These are phyloP conservation scores for Linnemannia elongata DNA, from an alignment of 192 early-diverging fungal species.

Conservation along the genomic window DNA sequence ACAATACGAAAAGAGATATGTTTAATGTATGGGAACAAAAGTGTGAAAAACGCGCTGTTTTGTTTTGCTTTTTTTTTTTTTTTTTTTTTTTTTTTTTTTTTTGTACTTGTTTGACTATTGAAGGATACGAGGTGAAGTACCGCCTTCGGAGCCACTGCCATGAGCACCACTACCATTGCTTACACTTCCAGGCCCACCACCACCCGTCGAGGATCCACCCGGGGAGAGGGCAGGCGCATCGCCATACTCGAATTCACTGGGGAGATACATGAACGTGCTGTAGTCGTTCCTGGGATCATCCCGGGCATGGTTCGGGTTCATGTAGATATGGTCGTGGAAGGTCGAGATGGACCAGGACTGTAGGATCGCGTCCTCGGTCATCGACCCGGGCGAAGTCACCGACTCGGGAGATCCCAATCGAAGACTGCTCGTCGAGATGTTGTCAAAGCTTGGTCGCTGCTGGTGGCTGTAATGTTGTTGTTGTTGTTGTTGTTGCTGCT, in stretches of 20 bases:
- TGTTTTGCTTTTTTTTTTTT: neutral
- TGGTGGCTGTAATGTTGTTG: neutral
- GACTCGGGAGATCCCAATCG: slow-evolving; percentile 32
- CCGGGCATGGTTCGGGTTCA: slow-evolving; percentile 28
- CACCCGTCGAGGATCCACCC: slow-evolving; percentile 15
- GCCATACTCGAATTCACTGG: slow-evolving; percentile 42
- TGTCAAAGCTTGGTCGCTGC: neutral
- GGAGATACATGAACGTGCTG: slow-evolving; percentile 34
- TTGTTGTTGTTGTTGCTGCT: neutral
- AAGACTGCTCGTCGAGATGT: neutral
- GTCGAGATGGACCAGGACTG: slow-evolving; percentile 42
- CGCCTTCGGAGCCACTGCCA: slow-evolving; percentile 17
- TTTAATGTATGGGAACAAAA: no score
- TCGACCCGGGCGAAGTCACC: slow-evolving; percentile 20
- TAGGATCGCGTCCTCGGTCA: slow-evolving; percentile 32
- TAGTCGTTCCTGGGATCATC: slow-evolving; percentile 46
- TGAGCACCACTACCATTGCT: slow-evolving; percentile 3
- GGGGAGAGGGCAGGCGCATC: slow-evolving; percentile 39
- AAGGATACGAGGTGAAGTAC: neutral
- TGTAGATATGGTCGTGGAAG: slow-evolving; percentile 20
- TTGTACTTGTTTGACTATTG: neutral
- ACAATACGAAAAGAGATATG: no score
- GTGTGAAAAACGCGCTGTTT: neutral
- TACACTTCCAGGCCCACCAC: neutral
- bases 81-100: neutral